Percentiles rank a stretch among this genome's conserved stretches.
Evolutionary conservation across 1,284 basidiomycete species (phyloP).

Genomic region (Trichosporon faecale): DNA sequence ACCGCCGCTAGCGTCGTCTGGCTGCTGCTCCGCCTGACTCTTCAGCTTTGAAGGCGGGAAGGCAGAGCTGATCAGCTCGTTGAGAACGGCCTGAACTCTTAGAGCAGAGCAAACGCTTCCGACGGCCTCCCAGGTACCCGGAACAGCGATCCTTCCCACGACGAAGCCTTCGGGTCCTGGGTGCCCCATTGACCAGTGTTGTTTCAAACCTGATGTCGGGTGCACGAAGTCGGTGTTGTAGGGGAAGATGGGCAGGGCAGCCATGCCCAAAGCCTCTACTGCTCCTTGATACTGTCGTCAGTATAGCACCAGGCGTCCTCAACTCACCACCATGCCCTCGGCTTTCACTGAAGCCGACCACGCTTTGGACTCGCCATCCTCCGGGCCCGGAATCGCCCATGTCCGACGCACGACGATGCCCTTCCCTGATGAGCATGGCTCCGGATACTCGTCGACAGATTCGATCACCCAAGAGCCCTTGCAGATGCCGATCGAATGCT

Average conservation of each 20-base stretch:
- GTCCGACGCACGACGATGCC: conserved; percentile 37
- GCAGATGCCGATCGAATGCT: background rate
- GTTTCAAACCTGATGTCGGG: conserved; percentile 20
- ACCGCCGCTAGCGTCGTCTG: background rate
- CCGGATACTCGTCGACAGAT: conserved; percentile 14
- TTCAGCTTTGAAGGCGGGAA: conserved; percentile 10
- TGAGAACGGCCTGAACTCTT: conserved; percentile 34
- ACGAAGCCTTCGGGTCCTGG: conserved; percentile 43
- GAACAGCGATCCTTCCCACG: conserved; percentile 35
- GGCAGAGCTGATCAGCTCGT: conserved; percentile 28
- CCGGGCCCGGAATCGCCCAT: conserved; percentile 27
- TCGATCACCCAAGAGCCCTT: conserved; percentile 22
- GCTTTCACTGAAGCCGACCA: conserved; percentile 30
- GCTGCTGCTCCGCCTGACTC: background rate
- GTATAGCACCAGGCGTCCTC: too few relatives aligned
- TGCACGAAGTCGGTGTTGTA: conserved; percentile 35
- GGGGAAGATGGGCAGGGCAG: conserved; percentile 29
- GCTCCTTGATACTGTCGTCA: conserved; percentile 15
- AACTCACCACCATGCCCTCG: conserved; percentile 40
- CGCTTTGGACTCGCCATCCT: conserved; percentile 16
- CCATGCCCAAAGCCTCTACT: background rate
- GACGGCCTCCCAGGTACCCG: conserved; percentile 21
- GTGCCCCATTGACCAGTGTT: conserved; percentile 40
- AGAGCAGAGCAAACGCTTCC: conserved; percentile 25
- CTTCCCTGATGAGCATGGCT: conserved; percentile 2